Evolutionary conservation across 305 asterid species (phyloP).

Genomic region (Petunia hybrid): DNA sequence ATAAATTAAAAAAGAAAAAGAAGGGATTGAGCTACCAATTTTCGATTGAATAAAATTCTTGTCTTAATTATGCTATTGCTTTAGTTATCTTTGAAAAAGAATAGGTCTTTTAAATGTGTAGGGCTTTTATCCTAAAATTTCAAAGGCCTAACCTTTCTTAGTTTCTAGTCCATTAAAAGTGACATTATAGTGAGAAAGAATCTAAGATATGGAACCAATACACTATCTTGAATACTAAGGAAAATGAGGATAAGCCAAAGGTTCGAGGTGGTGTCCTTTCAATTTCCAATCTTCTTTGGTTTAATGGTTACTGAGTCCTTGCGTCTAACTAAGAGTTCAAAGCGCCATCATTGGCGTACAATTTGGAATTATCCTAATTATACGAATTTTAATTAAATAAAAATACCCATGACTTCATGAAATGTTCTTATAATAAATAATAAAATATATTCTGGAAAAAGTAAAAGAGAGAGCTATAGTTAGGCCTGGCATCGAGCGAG

Average conservation of each 20-base stretch:
- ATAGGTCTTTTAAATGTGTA: slow-evolving; percentile 21
- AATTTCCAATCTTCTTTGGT: neutral
- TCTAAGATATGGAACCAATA: slow-evolving; percentile 26
- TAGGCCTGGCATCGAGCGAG: too few species aligned
- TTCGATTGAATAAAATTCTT: neutral
- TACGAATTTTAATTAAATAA: neutral
- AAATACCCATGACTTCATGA: neutral
- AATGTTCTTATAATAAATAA: neutral
- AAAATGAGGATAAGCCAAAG: neutral
- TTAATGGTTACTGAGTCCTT: neutral
- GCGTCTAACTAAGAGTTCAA: neutral
- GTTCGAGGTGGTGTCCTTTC: slow-evolving; percentile 21
- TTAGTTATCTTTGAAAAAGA: slow-evolving; percentile 31
- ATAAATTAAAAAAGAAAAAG: too few species aligned
- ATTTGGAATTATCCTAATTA: neutral
- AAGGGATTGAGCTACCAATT: slow-evolving; percentile 15
- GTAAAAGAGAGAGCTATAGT: neutral
- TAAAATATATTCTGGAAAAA: neutral
- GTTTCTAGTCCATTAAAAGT: neutral
- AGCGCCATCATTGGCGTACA: neutral
- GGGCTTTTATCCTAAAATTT: slow-evolving; percentile 1
- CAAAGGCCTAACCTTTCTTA: neutral
- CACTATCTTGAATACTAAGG: neutral
- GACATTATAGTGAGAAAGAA: slow-evolving; percentile 13
- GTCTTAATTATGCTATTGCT: slow-evolving; percentile 10